Evolutionary conservation across 345 rosid species (phyloP), one percentile per base, ranked within the genome.

Genomic region (Arabidopsis arenosa): DNA sequence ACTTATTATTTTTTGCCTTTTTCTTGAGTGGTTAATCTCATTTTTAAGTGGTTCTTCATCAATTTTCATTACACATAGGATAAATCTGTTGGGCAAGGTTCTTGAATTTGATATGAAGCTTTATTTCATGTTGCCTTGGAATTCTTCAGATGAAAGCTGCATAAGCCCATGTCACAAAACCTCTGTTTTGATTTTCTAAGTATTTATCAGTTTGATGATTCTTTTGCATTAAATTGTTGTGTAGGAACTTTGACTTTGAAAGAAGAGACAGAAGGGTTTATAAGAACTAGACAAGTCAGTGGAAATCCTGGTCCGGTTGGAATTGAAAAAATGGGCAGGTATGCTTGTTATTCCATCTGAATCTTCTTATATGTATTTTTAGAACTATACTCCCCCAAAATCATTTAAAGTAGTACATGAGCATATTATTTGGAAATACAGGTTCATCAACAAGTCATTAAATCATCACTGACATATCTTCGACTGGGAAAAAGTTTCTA

Each of bases 241-340:
- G 87, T 89, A 96, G 99, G 97, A 73, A 96, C 94, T 63, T 80
- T 87, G 62, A 83, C 84, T 64, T 78, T 96, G 70, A 93, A 86
- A 73, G 85, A 82, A 68, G 96, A 89, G 70, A 82, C 93, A 76
- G 93, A 89, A 82, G 87, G 87, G 85, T 37, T 44, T 89, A 36
- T 90, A 89, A 83, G 84, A 78, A 64, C 84, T 88, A 75, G 85
- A 89, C 75, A 85, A 72, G 76, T 89, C 93, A 0, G 95, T 91
- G 68, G 99, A 96, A 85, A 87, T 96, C 83, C 80, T 96, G 85
- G 80, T 86, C 64, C 90, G 99, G 99, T 74, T 96, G 99, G 99
- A 89, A 78, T 79, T 98, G 93, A 74, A 96, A 96, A 86, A 96
- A 92, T 74, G 92, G 93, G 82, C 99, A 96, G 99, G 98, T 93